Conservation (phyloP, 2,329 filamentous ascomycete species). For the Aspergillus alliaceus region DNA sequence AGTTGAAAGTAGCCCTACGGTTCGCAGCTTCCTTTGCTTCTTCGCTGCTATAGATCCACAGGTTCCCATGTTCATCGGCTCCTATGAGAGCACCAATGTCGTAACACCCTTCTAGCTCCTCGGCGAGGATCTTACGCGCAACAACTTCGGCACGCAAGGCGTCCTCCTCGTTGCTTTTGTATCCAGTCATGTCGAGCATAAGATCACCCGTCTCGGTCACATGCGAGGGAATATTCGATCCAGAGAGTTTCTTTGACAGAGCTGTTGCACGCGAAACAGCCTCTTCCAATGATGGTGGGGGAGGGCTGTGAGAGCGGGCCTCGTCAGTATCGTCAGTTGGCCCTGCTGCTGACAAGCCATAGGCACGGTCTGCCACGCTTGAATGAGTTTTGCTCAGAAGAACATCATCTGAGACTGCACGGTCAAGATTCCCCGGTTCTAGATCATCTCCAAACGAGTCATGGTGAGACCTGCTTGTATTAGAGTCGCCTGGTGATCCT, state of each 20-base stretch:
- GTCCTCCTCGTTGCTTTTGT: constrained; percentile 92
- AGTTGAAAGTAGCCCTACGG: constrained; percentile 57
- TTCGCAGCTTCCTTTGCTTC: constrained; percentile 89
- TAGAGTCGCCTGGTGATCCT: constrained; percentile 36
- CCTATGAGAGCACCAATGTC: constrained; percentile 95
- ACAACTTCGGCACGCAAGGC: constrained; percentile 89
- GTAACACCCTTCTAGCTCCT: constrained; percentile 92
- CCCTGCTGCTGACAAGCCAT: constrained; percentile 8
- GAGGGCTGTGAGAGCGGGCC: constrained; percentile 70
- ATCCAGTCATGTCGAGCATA: constrained; percentile 97
- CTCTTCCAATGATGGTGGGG: constrained; percentile 68
- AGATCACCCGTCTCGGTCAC: constrained; percentile 92
- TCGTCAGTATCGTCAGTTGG: constrained; percentile 17
- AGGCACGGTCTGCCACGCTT: constrained; percentile 12
- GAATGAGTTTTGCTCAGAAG: constrained; percentile 44
- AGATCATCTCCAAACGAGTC: constrained; percentile 37
- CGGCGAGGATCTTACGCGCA: constrained; percentile 84
- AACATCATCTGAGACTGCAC: constrained; percentile 56
- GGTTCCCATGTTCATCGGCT: constrained; percentile 89
- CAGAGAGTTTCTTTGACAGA: constrained; percentile 82
- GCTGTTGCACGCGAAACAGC: constrained; percentile 80
- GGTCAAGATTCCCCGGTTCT: constrained; percentile 45
- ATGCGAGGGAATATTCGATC: constrained; percentile 86
- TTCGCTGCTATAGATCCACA: constrained; percentile 99
- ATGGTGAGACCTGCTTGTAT: constrained; percentile 23